Conservation (phyloP, 129 eudicot species). For the Ambrosia artemisiifolia region DNA sequence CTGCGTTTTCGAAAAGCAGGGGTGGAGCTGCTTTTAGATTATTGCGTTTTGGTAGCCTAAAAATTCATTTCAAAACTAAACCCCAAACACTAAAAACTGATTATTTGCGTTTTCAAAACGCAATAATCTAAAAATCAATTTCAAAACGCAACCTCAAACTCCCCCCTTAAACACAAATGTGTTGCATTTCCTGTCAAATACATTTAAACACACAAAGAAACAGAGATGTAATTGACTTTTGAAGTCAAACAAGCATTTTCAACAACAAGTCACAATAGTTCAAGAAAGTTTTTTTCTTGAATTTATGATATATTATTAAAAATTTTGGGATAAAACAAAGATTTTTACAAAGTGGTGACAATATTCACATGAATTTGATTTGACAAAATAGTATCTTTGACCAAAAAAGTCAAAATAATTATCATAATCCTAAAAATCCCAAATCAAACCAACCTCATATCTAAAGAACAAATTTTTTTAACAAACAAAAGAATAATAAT, state of each 20-base stretch:
- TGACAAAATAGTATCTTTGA: constrained; percentile 8
- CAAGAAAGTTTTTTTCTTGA: constrained; percentile 1
- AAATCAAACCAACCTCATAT: neutral
- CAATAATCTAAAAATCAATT: too few species aligned
- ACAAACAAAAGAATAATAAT: constrained; percentile 1
- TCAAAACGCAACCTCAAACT: too few species aligned
- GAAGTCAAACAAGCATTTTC: neutral
- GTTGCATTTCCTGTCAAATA: neutral
- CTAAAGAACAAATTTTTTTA: neutral
- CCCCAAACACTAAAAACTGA: too few species aligned
- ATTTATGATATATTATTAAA: neutral
- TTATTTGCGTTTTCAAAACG: too few species aligned
- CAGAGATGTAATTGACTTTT: neutral
- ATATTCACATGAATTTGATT: neutral
- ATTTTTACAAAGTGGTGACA: neutral
- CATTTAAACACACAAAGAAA: neutral
- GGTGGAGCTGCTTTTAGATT: too few species aligned
- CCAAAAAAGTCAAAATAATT: constrained; percentile 8
- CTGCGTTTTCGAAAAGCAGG: too few species aligned
- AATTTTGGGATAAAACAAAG: neutral
- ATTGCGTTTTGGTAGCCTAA: too few species aligned
- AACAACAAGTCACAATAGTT: too few species aligned
- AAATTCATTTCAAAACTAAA: too few species aligned
- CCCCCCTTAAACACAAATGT: neutral
- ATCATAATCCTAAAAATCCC: constrained; percentile 28